Base-by-base conservation (phyloP, 2,329 filamentous ascomycete genomes). In the Clonostachys chloroleuca region DNA sequence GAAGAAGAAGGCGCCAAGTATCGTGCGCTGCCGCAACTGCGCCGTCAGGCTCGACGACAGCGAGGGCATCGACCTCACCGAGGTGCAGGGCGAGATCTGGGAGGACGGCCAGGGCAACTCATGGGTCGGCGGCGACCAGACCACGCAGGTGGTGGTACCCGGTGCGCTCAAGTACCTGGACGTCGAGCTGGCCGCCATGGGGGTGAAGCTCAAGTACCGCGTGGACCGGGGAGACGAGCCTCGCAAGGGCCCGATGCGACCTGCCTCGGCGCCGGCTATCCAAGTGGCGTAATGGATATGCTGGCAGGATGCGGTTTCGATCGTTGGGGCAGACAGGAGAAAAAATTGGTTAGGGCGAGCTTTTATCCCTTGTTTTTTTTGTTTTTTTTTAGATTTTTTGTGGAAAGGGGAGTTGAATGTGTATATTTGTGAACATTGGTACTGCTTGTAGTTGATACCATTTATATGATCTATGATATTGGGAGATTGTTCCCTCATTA, bases 181-280 rank as follows among this genome's bases (percentile, higher is more conserved):
- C 69, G 92, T 96, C 17, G 94, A 99, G 69, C 73, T 99, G 58
- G 89, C 92, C 35, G 91, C 91, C 47, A 99, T 99, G 94, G 94
- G 94, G 46, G 86, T 99, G 46, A 87, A 91, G 70, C 81, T 99
- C 70, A 96, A 90, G 75, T 97, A 96, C 58, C 71, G 72, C 47
- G 67, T 83, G 40, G 74, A 77, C 55, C 71, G 69, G 64, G 86
- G 86, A 65, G 87, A 97, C 56, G 78, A 74, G 56, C 73, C 77
- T 47, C 71, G 77, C 44, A 80, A 76, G 62, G 75, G 77, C 3
- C 68, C 69, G 3, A 60, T 80, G 62, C 63, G 65, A 54, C 73
- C 65, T 49, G 67, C 66, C 60, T 55, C 55, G n/a, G 37, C 36
- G 36, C 36, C 17, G 12, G 17, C 17, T 5, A 30, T 30, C 24